phyloP scores from a whole-genome alignment of 441 rosid genomes.

The Populus hybrid region DNA sequence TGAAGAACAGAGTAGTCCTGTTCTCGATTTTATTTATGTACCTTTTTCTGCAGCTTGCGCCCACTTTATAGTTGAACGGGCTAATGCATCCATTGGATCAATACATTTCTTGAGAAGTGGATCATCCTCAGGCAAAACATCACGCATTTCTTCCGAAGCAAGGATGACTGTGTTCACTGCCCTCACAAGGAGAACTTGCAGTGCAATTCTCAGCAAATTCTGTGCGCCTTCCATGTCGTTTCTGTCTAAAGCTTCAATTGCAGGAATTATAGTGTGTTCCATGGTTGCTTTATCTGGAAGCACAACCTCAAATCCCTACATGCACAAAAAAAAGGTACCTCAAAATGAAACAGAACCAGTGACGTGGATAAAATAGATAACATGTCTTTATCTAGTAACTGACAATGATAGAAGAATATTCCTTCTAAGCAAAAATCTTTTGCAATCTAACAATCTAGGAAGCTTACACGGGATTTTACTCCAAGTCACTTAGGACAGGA shows the following conservation, averaged over 20 bases:
- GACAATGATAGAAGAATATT: no score
- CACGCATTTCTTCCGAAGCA: constrained; percentile 63
- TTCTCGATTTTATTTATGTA: constrained; percentile 10
- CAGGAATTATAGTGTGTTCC: constrained; percentile 63
- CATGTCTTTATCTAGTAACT: no score
- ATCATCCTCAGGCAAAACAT: constrained; percentile 58
- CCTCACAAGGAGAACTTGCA: constrained; percentile 68
- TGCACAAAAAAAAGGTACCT: not conserved
- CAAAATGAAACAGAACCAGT: no score
- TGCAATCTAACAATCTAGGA: no score
- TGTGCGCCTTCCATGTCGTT: constrained; percentile 69
- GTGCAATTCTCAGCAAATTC: constrained; percentile 68
- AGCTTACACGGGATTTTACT: not conserved
- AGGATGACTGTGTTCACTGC: constrained; percentile 65
- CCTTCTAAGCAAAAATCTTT: not conserved
- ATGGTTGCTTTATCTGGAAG: constrained; percentile 78
- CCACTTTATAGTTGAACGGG: constrained; percentile 61
- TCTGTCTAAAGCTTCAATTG: constrained; percentile 58
- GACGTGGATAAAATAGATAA: no score
- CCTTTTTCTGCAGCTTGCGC: constrained; percentile 31
- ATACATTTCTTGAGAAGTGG: constrained; percentile 73
- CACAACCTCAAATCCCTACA: constrained; percentile 73
- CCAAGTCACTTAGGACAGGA: not conserved
- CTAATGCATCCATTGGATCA: constrained; percentile 72
- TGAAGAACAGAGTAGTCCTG: not conserved